These are phyloP conservation scores for Euphorbia celastroides DNA, from an alignment of 441 rosid species.

Conservation along the genomic window DNA sequence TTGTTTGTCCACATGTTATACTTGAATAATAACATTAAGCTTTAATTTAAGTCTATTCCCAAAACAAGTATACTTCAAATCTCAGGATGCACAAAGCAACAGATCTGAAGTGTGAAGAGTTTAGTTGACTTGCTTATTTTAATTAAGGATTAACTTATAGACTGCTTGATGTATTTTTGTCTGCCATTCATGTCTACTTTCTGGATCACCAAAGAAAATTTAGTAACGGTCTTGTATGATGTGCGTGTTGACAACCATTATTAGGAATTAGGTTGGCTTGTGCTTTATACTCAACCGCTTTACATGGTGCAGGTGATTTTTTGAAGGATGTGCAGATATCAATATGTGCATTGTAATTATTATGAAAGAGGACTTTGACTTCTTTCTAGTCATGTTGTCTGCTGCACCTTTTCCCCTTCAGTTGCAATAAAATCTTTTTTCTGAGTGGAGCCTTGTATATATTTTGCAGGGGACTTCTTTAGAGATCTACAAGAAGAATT, in stretches of 20 bases:
- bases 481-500: constrained; percentile 91
- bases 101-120: not conserved
- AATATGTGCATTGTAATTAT: constrained; percentile 64
- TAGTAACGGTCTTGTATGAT: constrained; percentile 8
- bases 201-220: too few relatives aligned
- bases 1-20: not conserved
- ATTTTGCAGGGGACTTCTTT: constrained; percentile 74
- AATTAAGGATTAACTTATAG: not conserved
- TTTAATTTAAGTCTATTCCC: not conserved
- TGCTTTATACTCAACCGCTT: constrained; percentile 60
- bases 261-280: constrained; percentile 20
- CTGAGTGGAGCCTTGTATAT: constrained; percentile 22
- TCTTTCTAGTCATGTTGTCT: constrained; percentile 15
- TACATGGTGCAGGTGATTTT: constrained; percentile 83
- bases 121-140: not conserved
- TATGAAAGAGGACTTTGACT: constrained; percentile 21
- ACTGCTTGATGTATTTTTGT: not conserved
- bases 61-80: not conserved
- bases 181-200: too few relatives aligned
- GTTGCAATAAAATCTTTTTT: constrained; percentile 8
- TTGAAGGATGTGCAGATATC: constrained; percentile 86
- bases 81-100: not conserved
- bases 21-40: not conserved
- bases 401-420: constrained; percentile 13
- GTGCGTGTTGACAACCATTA: not conserved